A percentile compares a stretch with the other conserved stretches of the same genome.
Evolutionary conservation across 139 green algal species (phyloP).

Genomic region (Nannochloris sp.): DNA sequence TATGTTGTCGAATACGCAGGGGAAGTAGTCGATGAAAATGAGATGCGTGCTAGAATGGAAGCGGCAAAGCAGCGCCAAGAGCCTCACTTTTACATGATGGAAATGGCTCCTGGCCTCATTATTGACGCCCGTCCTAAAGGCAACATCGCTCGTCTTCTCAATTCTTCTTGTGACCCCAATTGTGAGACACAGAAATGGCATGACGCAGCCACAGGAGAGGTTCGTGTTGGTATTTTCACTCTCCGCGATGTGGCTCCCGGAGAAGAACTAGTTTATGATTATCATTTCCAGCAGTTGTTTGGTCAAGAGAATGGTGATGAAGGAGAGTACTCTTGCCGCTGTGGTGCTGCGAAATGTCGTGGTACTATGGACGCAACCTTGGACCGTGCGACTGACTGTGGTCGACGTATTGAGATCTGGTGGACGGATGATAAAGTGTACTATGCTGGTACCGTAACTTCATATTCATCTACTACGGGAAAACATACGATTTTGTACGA

Average conservation of each 20-base stretch:
- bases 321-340: slow-evolving; percentile 55
- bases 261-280: slow-evolving; percentile 86
- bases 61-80: slow-evolving; percentile 38
- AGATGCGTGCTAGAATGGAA: slow-evolving; percentile 55
- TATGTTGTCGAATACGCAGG: slow-evolving; percentile 86
- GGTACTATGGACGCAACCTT: slow-evolving; percentile 59
- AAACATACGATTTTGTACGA: slow-evolving; percentile 70
- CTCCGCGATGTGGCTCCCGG: slow-evolving; percentile 43
- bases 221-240: slow-evolving; percentile 47
- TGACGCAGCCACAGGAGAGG: slow-evolving; percentile 46
- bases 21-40: slow-evolving; percentile 50
- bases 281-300: slow-evolving; percentile 54
- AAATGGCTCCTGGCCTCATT: slow-evolving; percentile 58
- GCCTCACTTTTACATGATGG: slow-evolving; percentile 87
- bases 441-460: slow-evolving; percentile 60
- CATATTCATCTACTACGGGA: slow-evolving; percentile 40
- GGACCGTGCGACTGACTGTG: slow-evolving; percentile 33
- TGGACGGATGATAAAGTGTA: slow-evolving; percentile 66
- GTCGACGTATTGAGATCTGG: slow-evolving; percentile 49
- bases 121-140: slow-evolving; percentile 75
- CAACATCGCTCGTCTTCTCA: slow-evolving; percentile 73
- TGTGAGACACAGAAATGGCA: slow-evolving; percentile 86
- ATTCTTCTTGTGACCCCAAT: slow-evolving; percentile 82
- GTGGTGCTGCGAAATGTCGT: slow-evolving; percentile 75
- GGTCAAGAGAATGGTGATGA: slow-evolving; percentile 14